Conservation (phyloP, 805 yeast genomes). For the Kluyveromyces siamensis region DNA sequence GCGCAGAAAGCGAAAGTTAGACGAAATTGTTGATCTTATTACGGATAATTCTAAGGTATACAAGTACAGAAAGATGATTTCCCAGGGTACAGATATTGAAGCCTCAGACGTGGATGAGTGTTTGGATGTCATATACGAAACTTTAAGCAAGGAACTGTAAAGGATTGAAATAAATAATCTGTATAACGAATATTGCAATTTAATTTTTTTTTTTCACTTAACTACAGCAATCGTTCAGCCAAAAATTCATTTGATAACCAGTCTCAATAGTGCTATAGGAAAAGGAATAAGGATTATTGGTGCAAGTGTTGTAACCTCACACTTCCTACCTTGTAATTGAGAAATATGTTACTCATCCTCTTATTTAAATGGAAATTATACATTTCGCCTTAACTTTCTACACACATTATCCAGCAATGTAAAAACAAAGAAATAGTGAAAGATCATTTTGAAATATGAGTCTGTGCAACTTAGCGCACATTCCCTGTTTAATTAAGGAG, state of each 20-base stretch:
- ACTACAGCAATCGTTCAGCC: too few relatives aligned
- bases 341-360: not conserved
- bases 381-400: not conserved
- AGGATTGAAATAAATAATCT: not conserved
- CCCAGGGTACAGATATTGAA: conserved; percentile 59
- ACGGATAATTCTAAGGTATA: conserved; percentile 46
- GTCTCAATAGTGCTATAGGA: too few relatives aligned
- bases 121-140: conserved; percentile 44
- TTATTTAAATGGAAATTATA: not conserved
- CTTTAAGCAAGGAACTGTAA: not conserved
- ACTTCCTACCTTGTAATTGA: not conserved
- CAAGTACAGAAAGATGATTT: conserved; percentile 58
- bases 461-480: not conserved
- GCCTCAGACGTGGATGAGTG: conserved; percentile 60
- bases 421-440: not conserved
- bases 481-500: not conserved
- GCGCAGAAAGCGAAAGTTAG: conserved; percentile 29
- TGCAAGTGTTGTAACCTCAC: too few relatives aligned
- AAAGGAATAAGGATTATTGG: too few relatives aligned
- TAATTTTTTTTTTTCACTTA: too few relatives aligned
- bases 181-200: not conserved
- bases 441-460: not conserved
- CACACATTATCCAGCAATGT: conserved; percentile 5
- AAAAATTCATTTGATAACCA: too few relatives aligned
- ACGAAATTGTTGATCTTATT: conserved; percentile 26